These are phyloP conservation scores for Boletus coccyginus DNA, from an alignment of 768 basidiomycete species.

Conservation along the genomic window DNA sequence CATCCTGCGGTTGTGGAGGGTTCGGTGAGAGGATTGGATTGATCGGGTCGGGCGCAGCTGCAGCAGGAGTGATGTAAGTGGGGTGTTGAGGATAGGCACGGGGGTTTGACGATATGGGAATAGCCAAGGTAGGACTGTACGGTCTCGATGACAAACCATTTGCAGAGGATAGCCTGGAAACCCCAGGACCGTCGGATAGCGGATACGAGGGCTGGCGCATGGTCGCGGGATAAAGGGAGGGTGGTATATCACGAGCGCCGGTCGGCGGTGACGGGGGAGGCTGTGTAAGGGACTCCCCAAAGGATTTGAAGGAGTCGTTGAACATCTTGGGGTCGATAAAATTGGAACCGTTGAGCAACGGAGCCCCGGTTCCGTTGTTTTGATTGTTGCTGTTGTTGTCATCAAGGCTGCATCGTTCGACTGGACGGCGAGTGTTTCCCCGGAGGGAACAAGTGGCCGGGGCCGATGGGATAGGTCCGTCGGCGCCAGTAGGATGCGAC, in stretches of 20 bases:
- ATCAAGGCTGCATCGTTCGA: slow-evolving; percentile 53
- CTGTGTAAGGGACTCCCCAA: slow-evolving; percentile 26
- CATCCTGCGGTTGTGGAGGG: slow-evolving; percentile 58
- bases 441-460: slow-evolving; percentile 46
- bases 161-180: slow-evolving; percentile 41
- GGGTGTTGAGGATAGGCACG: slow-evolving; percentile 73
- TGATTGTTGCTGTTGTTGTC: slow-evolving; percentile 29
- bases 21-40: slow-evolving; percentile 61
- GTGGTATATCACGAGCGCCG: slow-evolving; percentile 25
- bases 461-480: slow-evolving; percentile 27
- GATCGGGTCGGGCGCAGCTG: slow-evolving; percentile 50
- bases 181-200: slow-evolving; percentile 31
- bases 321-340: slow-evolving; percentile 27
- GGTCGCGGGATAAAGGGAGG: slow-evolving; percentile 37
- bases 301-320: slow-evolving; percentile 32
- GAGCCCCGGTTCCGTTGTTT: slow-evolving; percentile 14
- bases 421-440: slow-evolving; percentile 43
- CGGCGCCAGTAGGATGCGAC: slow-evolving; percentile 11
- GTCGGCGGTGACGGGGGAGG: slow-evolving; percentile 23
- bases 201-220: slow-evolving; percentile 50
- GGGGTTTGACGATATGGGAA: slow-evolving; percentile 62
- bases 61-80: slow-evolving; percentile 63
- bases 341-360: slow-evolving; percentile 26
- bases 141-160: slow-evolving; percentile 59
- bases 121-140: slow-evolving; percentile 40